Base-by-base conservation (phyloP, 495 filamentous ascomycete species). In the Cercophora sp. region DNA sequence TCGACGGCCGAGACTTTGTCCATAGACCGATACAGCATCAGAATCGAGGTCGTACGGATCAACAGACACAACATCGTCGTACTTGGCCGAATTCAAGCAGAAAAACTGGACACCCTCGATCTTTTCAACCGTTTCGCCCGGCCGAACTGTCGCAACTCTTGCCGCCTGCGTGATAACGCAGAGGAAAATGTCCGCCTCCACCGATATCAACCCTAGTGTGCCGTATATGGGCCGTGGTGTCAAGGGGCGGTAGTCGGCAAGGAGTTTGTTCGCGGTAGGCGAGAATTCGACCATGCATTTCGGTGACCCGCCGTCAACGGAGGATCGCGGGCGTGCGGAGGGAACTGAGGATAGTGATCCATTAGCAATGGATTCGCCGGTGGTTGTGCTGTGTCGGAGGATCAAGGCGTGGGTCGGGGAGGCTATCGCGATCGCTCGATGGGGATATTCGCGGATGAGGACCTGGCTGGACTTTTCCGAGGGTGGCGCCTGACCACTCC, bases 31-130 rank as follows among this genome's bases (percentile, higher is more conserved):
- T 8, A 65, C 44, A 8, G 68, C 61, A 46, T 79, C 75, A n/a
- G 64, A 58, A 25, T 79, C 74, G 32, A 50, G 49, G n/a, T 79
- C 76, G 54, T 78, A 77, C 22, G 71, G 61, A 55, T 79, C 76
- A 18, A 79, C 46, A 11, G 69, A 62, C 42, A 91, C 83, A 49
- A 88, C 79, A 39, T 89, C 76, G 63, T 97, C 93, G 65, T 91
- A 96, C 54, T 88, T 83, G 11, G 84, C 70, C 57, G 82, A 86
- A 64, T 87, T 97, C 39, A 98, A 70, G 59, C 93, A 98, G 66
- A 94, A 88, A 66, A 97, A 97, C 46, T 92, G 88, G 52, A 97
- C 92, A 19, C 79, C 82, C 55, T 85, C 79, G 46, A 98, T 96
- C 66, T 81, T 86, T 63, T 90, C 85, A 18, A 97, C 85, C 5